Evolutionary conservation across 2,329 filamentous ascomycete species (phyloP), one percentile per base, ranked within the genome.

Genomic region (Arthrobotrys conoides): DNA sequence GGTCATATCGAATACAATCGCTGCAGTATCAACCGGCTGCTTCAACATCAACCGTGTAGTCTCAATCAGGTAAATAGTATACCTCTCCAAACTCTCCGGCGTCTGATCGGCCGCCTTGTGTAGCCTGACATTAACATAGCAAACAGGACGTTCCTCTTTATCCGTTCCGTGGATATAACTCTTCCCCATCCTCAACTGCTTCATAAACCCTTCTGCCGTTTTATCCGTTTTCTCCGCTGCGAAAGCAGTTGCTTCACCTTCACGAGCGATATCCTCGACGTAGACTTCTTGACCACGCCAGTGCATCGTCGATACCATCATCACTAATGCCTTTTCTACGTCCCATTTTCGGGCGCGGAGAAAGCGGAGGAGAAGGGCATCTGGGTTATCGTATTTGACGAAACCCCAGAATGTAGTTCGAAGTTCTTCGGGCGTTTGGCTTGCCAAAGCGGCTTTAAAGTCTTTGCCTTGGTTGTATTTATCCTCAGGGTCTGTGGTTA

Each of bases 1-100:
- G 6, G 93, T 97, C 93, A 99, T 95, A 84, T 99, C 96, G 83
- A 99, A 99, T 57, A 99, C 86, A 80, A 99, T 90, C 49, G 96
- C 93, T 75, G 95, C 96, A 76, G 96, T 99, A 83, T 98, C 96
- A 30, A 97, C 89, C 0, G 93, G 94, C 27, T 90, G 89, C 76
- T 88, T 87, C 66, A 99, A 86, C 80, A 97, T 87, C 86, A 97
- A 89, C 67, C 96, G 90, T n/a, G 93, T 92, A 22, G 94, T 96
- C 86, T 99, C 96, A 82, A 99, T 99, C 41, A 94, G 88, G 84
- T 93, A 97, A 38, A 99, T 93, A 0, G 96, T 99, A 84, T 92
- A 97, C 81, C 91, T 89, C 84, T 99, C 95, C 78, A 98, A 84
- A 82, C 90, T 91, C 83, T 92, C 89, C 83, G 94, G 92, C 53